Conservation (phyloP, 352 stramenopile genomes). For the Globisporangium carolinianum region DNA sequence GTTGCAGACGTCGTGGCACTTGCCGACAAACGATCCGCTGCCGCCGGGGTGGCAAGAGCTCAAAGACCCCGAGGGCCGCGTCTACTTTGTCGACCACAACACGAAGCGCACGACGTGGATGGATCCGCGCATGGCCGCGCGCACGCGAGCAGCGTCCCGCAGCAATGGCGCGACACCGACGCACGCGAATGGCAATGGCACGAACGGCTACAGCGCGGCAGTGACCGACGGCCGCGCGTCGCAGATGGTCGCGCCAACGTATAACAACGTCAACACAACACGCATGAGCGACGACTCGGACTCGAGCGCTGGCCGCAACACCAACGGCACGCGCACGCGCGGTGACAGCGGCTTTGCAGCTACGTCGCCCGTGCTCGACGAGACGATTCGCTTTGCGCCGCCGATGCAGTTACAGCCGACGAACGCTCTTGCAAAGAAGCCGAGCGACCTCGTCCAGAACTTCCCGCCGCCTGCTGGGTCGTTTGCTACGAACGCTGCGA, state of each 20-base stretch:
- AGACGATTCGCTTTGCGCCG: constrained; percentile 1
- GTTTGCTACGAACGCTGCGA: constrained; percentile 11
- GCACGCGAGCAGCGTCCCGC: neutral
- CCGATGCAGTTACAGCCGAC: neutral
- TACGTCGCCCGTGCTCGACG: constrained; percentile 4
- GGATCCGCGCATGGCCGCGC: constrained; percentile 51
- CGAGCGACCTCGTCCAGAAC: constrained; percentile 16
- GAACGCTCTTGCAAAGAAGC: constrained; percentile 10
- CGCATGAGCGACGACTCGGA: constrained; percentile 11
- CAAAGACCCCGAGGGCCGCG: constrained; percentile 55
- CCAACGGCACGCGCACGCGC: neutral
- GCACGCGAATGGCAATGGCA: constrained; percentile 5
- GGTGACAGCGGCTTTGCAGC: neutral
- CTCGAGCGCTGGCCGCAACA: constrained; percentile 1
- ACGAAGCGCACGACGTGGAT: constrained; percentile 73
- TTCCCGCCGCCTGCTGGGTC: constrained; percentile 8
- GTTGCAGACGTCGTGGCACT: constrained; percentile 68
- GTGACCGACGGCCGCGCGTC: neutral
- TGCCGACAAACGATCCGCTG: constrained; percentile 61
- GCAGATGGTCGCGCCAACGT: neutral
- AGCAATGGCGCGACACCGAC: constrained; percentile 8
- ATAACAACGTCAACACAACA: constrained; percentile 1
- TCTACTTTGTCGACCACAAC: constrained; percentile 84
- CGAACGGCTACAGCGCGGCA: neutral
- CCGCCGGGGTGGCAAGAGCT: constrained; percentile 77